A percentile compares a stretch with the other conserved stretches of the same genome.
Conservation (phyloP, 140 eudicot genomes). For the Oenanthe javanica region DNA sequence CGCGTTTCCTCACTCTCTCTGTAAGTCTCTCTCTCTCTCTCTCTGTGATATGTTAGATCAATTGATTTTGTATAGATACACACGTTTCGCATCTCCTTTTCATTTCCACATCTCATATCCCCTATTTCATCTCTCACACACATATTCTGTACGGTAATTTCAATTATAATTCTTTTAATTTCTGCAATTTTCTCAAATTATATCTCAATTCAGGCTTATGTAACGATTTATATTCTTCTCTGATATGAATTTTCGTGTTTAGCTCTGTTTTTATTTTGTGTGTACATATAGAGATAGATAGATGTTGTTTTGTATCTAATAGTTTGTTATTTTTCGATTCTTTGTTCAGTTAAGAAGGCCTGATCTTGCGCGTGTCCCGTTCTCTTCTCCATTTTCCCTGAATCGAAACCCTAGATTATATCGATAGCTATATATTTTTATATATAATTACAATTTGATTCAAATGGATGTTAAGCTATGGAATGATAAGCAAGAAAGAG, state of each 20-base stretch:
- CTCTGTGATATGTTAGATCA: background rate
- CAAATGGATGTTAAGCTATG: conserved; percentile 84
- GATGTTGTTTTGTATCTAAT: background rate
- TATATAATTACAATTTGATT: background rate
- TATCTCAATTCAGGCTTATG: background rate
- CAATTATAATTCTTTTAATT: background rate
- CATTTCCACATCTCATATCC: background rate
- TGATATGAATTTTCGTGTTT: background rate
- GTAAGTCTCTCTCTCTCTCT: conserved; percentile 18
- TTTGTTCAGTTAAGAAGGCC: conserved; percentile 29
- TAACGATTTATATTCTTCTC: background rate
- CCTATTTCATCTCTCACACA: background rate
- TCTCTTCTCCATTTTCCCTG: conserved; percentile 46
- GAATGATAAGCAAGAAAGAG: conserved; percentile 91
- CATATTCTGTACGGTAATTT: background rate
- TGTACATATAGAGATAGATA: background rate
- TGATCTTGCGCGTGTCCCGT: conserved; percentile 61
- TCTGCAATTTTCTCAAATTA: background rate
- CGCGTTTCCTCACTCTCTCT: conserved; percentile 7
- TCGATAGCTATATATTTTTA: background rate
- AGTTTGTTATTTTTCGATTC: background rate
- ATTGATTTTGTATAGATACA: background rate
- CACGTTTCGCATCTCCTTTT: background rate
- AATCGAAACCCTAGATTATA: background rate
- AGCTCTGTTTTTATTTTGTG: background rate